Evolutionary conservation across 2,329 filamentous ascomycete genomes (phyloP).

Genomic region (Botrytis hyacinthi): DNA sequence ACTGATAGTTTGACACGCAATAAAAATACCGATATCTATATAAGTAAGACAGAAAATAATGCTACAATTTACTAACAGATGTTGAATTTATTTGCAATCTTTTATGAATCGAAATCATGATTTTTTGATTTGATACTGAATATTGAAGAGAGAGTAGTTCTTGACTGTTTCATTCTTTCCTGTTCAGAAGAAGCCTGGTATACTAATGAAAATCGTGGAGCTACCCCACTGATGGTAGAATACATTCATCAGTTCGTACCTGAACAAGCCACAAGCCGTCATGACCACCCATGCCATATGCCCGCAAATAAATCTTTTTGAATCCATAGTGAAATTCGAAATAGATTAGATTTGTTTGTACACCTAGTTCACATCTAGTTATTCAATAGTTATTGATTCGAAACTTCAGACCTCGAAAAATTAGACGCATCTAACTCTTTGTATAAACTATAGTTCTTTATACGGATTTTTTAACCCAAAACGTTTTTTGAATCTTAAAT

Average conservation of each 20-base stretch:
- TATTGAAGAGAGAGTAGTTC: not conserved
- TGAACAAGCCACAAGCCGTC: not conserved
- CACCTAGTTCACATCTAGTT: not conserved
- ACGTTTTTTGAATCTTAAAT: too few relatives aligned
- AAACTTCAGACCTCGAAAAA: not conserved
- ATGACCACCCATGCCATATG: not conserved
- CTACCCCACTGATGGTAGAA: not conserved
- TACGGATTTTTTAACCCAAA: too few relatives aligned
- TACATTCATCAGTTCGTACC: not conserved
- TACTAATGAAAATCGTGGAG: not conserved
- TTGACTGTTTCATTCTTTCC: not conserved
- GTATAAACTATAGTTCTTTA: not conserved
- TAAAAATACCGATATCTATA: not conserved
- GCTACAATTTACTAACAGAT: rapidly evolving
- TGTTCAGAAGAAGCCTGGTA: not conserved
- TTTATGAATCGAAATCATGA: not conserved
- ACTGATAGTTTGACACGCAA: not conserved
- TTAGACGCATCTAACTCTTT: not conserved
- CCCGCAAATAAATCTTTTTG: not conserved
- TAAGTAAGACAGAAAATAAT: not conserved
- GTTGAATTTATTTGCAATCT: not conserved
- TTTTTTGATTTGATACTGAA: not conserved
- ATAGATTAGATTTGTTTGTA: not conserved
- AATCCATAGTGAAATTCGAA: not conserved
- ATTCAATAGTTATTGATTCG: not conserved